Conservation (phyloP, 345 rosid genomes). For the Stellera chamaejasme region DNA sequence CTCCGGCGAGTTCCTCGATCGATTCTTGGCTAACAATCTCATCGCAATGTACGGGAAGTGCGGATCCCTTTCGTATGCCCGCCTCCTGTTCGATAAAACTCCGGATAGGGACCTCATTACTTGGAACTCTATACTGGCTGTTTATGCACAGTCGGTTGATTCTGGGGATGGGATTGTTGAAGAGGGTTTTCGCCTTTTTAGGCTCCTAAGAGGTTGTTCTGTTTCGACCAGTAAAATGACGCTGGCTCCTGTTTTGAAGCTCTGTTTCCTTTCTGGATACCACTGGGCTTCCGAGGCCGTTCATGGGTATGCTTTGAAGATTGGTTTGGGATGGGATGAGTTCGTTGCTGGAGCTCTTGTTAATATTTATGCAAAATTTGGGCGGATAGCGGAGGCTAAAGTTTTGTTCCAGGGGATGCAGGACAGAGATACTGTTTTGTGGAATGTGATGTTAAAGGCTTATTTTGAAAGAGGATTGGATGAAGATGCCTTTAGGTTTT, state of each 20-base stretch:
- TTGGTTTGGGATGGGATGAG: conserved; percentile 36
- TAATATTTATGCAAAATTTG: conserved; percentile 42
- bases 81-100: conserved; percentile 46
- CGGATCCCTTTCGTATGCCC: conserved; percentile 39
- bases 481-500: conserved; percentile 25
- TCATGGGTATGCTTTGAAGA: conserved; percentile 51
- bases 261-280: conserved; percentile 40
- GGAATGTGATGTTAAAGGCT: conserved; percentile 56
- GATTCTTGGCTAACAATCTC: conserved; percentile 47
- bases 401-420: conserved; percentile 37
- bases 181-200: conserved; percentile 34
- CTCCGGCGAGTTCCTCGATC: conserved; percentile 27
- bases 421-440: conserved; percentile 41
- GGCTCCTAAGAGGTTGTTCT: conserved; percentile 23
- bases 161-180: conserved; percentile 13
- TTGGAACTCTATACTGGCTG: conserved; percentile 52
- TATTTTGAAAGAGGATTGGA: conserved; percentile 28
- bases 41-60: conserved; percentile 38
- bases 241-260: conserved; percentile 42
- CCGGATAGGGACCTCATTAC: conserved; percentile 41
- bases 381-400: conserved; percentile 35
- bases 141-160: conserved; percentile 35
- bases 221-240: conserved; percentile 35
- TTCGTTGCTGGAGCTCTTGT: conserved; percentile 47
- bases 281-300: conserved; percentile 39